Conservation (phyloP, 495 filamentous ascomycete species). For the Penicillium pulvis region DNA sequence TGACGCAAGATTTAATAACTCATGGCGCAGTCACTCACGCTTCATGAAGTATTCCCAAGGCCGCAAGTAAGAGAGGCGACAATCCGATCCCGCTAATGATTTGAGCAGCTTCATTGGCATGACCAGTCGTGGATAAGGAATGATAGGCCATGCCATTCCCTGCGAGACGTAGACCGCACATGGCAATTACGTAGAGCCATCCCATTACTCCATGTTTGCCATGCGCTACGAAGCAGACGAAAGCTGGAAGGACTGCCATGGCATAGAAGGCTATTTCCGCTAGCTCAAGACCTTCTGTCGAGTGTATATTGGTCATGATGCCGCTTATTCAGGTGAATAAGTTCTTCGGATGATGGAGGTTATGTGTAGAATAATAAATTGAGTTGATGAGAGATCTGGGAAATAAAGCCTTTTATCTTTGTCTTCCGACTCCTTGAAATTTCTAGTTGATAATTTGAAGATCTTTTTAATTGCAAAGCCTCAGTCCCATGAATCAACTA, state of each 20-base stretch:
- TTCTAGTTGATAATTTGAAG: not conserved
- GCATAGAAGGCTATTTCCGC: conserved; percentile 40
- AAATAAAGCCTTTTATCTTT: not conserved
- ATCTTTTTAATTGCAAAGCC: not conserved
- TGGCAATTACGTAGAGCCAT: conserved; percentile 41
- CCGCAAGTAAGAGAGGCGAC: conserved; percentile 41
- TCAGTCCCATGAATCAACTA: not conserved
- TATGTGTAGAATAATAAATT: not conserved
- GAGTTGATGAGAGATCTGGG: not conserved
- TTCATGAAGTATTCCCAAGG: conserved; percentile 41
- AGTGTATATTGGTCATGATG: conserved; percentile 8
- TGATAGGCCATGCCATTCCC: conserved; percentile 37
- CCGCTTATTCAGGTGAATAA: not conserved
- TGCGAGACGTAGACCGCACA: conserved; percentile 40
- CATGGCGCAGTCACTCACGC: conserved; percentile 28
- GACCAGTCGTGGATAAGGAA: conserved; percentile 17
- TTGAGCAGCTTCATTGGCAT: conserved; percentile 22
- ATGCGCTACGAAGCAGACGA: conserved; percentile 38
- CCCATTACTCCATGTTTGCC: conserved; percentile 37
- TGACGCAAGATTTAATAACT: not conserved
- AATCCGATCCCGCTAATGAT: conserved; percentile 46
- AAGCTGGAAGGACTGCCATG: conserved; percentile 28
- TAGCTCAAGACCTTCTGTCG: conserved; percentile 28
- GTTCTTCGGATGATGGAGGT: too few relatives aligned
- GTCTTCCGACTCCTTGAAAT: not conserved